These are phyloP conservation scores for Oryza meyeriana DNA, from an alignment of 176 grass and related monocot species.

Conservation along the genomic window DNA sequence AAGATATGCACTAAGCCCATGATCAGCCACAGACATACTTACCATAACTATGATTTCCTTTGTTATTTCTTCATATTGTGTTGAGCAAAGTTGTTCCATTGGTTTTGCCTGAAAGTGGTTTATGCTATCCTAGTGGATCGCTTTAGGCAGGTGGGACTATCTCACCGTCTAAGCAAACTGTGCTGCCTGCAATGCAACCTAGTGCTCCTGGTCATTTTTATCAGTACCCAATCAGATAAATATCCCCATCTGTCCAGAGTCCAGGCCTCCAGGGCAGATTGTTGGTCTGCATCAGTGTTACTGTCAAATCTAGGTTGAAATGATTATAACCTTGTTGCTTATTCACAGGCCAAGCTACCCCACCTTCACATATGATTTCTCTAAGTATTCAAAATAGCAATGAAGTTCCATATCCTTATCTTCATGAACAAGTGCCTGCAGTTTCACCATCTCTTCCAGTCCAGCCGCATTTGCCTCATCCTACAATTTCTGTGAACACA, in stretches of 20 bases:
- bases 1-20: background rate
- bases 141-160: slow-evolving; percentile 5
- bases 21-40: slow-evolving; percentile 11
- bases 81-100: background rate
- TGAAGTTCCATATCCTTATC: background rate
- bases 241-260: slow-evolving; percentile 28
- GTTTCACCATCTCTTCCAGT: slow-evolving; percentile 38
- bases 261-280: slow-evolving; percentile 2
- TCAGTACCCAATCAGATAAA: background rate
- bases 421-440: slow-evolving; percentile 13
- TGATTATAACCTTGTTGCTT: slow-evolving; percentile 6
- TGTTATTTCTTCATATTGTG: background rate
- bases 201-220: slow-evolving; percentile 30
- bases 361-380: slow-evolving; percentile 17
- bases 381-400: slow-evolving; percentile 9
- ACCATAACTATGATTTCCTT: background rate
- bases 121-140: slow-evolving; percentile 9
- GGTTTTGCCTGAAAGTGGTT: slow-evolving; percentile 25
- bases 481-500: slow-evolving; percentile 18
- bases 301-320: slow-evolving; percentile 7
- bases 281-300: slow-evolving; percentile 11
- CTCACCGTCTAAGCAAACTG: slow-evolving; percentile 24
- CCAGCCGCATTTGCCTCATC: slow-evolving; percentile 8
- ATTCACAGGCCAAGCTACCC: background rate
- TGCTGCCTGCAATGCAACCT: slow-evolving; percentile 29